Conservation (phyloP, 2,329 filamentous ascomycete species). For the Lachnellula cervina region DNA sequence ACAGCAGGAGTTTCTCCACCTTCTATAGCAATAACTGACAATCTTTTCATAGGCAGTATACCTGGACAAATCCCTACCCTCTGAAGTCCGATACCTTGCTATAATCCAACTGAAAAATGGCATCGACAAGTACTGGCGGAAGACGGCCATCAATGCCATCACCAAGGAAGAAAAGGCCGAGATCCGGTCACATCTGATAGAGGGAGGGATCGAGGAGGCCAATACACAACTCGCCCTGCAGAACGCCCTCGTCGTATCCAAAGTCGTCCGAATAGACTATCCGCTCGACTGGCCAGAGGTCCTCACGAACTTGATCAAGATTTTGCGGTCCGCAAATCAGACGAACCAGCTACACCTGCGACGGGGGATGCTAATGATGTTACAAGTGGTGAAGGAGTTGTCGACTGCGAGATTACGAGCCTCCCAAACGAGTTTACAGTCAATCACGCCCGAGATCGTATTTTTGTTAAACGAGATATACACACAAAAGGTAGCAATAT, state of each 20-base stretch:
- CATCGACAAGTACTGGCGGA: constrained; percentile 92
- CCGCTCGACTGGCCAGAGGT: constrained; percentile 76
- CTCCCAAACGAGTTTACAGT: constrained; percentile 72
- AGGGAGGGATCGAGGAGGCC: constrained; percentile 72
- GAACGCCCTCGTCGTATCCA: constrained; percentile 82
- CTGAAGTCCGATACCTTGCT: constrained; percentile 79
- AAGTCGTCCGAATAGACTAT: constrained; percentile 85
- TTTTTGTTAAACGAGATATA: constrained; percentile 76
- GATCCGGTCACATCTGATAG: constrained; percentile 71
- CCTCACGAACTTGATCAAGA: constrained; percentile 54
- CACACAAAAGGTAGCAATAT: constrained; percentile 63
- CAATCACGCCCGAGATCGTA: constrained; percentile 77
- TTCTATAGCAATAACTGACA: neutral
- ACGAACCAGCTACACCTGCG: constrained; percentile 62
- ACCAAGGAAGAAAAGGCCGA: constrained; percentile 69
- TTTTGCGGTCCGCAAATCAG: constrained; percentile 55
- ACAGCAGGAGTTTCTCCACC: neutral
- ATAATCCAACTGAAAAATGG: constrained; percentile 96
- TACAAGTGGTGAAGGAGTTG: constrained; percentile 88
- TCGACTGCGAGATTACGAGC: constrained; percentile 71
- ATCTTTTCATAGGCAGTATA: constrained; percentile 63
- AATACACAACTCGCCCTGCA: constrained; percentile 75
- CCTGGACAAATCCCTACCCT: constrained; percentile 70
- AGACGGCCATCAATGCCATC: constrained; percentile 54
- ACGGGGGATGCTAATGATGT: constrained; percentile 68